phyloP scores from a whole-genome alignment of 805 yeast species.

The Saturnispora besseyi region DNA sequence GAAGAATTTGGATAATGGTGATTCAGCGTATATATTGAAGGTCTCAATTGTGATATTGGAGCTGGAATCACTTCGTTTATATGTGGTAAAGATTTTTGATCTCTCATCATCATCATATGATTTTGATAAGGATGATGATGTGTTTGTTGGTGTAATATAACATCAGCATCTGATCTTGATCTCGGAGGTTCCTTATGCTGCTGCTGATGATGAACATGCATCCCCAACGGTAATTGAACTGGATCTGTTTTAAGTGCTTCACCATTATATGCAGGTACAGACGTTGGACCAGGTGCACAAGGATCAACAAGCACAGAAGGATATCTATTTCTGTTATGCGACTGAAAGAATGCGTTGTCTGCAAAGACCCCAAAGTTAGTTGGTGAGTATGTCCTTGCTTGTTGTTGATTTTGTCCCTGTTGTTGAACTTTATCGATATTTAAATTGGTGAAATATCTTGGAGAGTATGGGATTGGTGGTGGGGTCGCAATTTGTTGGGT shows the following conservation, averaged over 20 bases:
- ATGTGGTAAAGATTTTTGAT: background rate
- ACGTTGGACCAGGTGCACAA: slow-evolving; percentile 33
- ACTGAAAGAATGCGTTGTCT: slow-evolving; percentile 20
- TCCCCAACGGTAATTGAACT: background rate
- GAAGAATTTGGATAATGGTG: slow-evolving; percentile 1
- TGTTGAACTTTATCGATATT: background rate
- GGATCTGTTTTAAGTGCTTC: background rate
- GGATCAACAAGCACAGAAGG: slow-evolving; percentile 45
- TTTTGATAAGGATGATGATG: background rate
- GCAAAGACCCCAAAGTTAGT: slow-evolving; percentile 15
- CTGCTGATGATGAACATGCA: background rate
- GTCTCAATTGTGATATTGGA: background rate
- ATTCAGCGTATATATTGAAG: background rate
- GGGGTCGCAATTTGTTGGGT: slow-evolving; percentile 5
- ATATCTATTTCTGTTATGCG: slow-evolving; percentile 31
- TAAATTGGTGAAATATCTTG: background rate
- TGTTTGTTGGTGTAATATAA: background rate
- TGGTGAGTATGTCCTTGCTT: slow-evolving; percentile 9
- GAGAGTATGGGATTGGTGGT: background rate
- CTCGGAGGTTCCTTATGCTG: background rate
- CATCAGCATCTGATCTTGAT: slow-evolving; percentile 2
- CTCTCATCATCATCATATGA: background rate
- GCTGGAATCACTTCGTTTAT: background rate
- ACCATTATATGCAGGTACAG: slow-evolving; percentile 3
- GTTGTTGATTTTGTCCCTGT: slow-evolving; percentile 4